These are phyloP conservation scores for Aspergillus pseudoglaucus DNA, from an alignment of 2,329 filamentous ascomycete species.

Conservation along the genomic window DNA sequence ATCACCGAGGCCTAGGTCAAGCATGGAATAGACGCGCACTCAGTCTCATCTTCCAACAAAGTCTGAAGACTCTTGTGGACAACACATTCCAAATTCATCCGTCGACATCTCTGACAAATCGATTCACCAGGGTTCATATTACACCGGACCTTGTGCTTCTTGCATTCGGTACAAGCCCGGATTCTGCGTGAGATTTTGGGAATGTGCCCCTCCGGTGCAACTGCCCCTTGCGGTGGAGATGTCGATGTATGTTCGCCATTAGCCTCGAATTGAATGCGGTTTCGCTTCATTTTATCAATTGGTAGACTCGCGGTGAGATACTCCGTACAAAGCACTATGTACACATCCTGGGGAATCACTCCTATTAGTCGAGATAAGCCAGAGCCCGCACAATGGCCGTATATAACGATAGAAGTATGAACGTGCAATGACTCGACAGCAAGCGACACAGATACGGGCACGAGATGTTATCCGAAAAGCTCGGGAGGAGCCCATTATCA, in stretches of 20 bases:
- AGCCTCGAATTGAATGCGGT: constrained; percentile 31
- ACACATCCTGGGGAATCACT: not conserved
- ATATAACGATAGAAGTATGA: too few species aligned
- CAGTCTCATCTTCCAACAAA: constrained; percentile 44
- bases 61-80: constrained; percentile 49
- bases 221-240: constrained; percentile 22
- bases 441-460: not conserved
- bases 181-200: constrained; percentile 41
- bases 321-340: too few species aligned
- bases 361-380: not conserved
- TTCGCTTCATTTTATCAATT: constrained; percentile 30
- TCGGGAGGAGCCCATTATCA: constrained; percentile 1
- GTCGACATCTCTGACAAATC: constrained; percentile 45
- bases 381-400: too few species aligned
- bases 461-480: not conserved
- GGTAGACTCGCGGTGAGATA: not conserved
- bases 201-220: constrained; percentile 26
- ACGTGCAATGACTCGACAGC: too few species aligned
- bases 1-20: constrained; percentile 9
- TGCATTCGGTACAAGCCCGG: constrained; percentile 48
- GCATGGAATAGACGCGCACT: constrained; percentile 24
- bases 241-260: constrained; percentile 30
- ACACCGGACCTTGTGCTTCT: constrained; percentile 51
- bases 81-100: constrained; percentile 45
- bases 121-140: constrained; percentile 46